Conservation (phyloP, 2,329 filamentous ascomycete genomes). For the Claviceps quebecensis region DNA sequence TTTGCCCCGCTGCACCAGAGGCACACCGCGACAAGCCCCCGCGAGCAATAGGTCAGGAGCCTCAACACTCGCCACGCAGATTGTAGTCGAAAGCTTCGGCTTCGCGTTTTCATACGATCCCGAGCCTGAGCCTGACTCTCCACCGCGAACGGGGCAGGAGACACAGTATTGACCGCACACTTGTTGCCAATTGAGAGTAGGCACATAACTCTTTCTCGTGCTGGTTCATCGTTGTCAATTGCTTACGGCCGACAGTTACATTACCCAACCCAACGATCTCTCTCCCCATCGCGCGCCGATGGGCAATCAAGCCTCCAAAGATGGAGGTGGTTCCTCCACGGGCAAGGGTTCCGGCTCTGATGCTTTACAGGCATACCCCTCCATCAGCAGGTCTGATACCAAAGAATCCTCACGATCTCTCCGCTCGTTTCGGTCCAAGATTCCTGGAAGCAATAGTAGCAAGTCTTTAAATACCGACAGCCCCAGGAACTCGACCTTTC, state of each 20-base stretch:
- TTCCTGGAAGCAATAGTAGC: constrained; percentile 50
- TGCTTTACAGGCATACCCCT: constrained; percentile 68
- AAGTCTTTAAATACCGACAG: constrained; percentile 51
- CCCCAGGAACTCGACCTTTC: constrained; percentile 58
- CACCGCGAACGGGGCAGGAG: constrained; percentile 5
- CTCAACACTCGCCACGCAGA: not conserved
- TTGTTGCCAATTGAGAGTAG: not conserved
- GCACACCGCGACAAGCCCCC: not conserved
- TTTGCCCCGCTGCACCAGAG: not conserved
- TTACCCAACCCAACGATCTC: not conserved
- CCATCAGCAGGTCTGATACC: constrained; percentile 83
- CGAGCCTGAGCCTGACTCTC: constrained; percentile 5
- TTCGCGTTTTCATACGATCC: constrained; percentile 15
- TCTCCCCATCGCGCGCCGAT: constrained; percentile 29
- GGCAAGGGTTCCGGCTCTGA: constrained; percentile 36
- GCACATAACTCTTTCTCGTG: constrained; percentile 5
- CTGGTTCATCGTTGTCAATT: constrained; percentile 1
- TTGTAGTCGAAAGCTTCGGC: constrained; percentile 4
- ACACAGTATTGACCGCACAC: not conserved
- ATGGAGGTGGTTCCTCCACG: constrained; percentile 31
- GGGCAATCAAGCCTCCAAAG: constrained; percentile 63
- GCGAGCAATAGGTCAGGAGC: not conserved
- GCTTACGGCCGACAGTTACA: constrained; percentile 1
- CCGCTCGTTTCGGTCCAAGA: constrained; percentile 76
- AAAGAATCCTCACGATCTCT: constrained; percentile 84